Conservation (phyloP, 1,139 yeast genomes). For the Suhomyces atakaporum region DNA sequence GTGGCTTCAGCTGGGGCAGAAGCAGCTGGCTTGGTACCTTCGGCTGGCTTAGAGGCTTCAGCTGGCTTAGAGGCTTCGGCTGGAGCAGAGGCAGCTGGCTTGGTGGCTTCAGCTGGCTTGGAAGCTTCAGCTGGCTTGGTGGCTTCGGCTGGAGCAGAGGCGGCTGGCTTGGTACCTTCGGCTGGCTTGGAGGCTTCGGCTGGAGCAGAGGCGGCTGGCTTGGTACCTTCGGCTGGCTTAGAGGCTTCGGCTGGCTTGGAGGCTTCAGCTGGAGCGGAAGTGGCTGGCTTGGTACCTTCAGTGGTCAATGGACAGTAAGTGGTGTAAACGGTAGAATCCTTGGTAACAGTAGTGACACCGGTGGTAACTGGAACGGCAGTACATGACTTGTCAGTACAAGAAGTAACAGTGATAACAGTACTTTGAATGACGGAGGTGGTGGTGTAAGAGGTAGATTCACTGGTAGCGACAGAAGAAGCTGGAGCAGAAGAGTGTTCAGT, state of each 20-base stretch:
- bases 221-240: not conserved
- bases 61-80: not conserved
- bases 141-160: not conserved
- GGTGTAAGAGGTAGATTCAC: constrained; percentile 4
- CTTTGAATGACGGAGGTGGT: constrained; percentile 17
- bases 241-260: constrained; percentile 2
- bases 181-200: not conserved
- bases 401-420: constrained; percentile 22
- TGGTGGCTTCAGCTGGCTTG: not conserved
- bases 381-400: constrained; percentile 23
- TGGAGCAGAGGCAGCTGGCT: constrained; percentile 2
- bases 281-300: constrained; percentile 1
- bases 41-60: not conserved
- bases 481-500: constrained; percentile 6
- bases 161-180: no score
- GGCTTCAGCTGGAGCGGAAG: constrained; percentile 3
- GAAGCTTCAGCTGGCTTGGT: constrained; percentile 2
- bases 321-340: constrained; percentile 18
- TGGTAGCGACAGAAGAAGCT: constrained; percentile 1
- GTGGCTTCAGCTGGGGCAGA: not conserved
- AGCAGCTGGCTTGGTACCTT: not conserved
- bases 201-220: constrained; percentile 2
- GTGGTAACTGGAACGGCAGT: constrained; percentile 25
- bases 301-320: constrained; percentile 25
- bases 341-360: constrained; percentile 27